Base-by-base conservation (phyloP, 495 filamentous ascomycete genomes). In the Evansstolkia leycettana region DNA sequence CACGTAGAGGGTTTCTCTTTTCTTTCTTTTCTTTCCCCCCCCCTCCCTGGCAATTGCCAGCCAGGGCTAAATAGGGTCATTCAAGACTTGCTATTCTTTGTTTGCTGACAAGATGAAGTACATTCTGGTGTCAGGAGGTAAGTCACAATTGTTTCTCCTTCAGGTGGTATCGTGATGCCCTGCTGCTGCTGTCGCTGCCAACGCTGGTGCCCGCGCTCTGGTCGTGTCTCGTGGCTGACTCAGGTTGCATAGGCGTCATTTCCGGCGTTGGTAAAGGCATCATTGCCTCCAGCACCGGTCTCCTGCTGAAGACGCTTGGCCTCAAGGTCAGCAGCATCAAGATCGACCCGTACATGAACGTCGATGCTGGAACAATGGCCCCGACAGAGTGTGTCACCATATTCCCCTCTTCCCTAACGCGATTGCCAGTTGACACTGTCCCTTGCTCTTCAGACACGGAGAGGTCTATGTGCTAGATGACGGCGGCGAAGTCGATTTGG, bases 401-500 rank as follows among this genome's bases (percentile, higher is more conserved):
- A n/a, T n/a, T n/a, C n/a, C n/a, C n/a, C 28, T n/a, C 34, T 15
- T 31, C 0, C 25, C 10, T 32, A n/a, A 7, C 30, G 33, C 19
- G 23, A 16, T 6, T 31, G 27, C 19, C 42, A 23, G 14, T 41
- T 41, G 34, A 51, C 45, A 28, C 9, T 17, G 28, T 9, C 9
- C 13, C 9, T 6, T 11, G 9, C 8, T 3, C 11, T 8, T 28
- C 37, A 78, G 75, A 41, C 80, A 82, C 49, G 81, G 81, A 24
- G 81, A 86, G 51, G 73, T 76, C 35, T 87, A 78, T 42, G 80
- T 85, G 15, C 67, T 78, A 25, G 68, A 79, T 51, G 82, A 86
- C 47, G 80, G 81, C 32, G 82, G 79, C 36, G 85, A 93, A 60
- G 74, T 77, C 33, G 90, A 98, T 58, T 72, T 98, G 8, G 90